Evolutionary conservation across 495 filamentous ascomycete genomes (phyloP).

Genomic region (Aspergillus nanangensis): DNA sequence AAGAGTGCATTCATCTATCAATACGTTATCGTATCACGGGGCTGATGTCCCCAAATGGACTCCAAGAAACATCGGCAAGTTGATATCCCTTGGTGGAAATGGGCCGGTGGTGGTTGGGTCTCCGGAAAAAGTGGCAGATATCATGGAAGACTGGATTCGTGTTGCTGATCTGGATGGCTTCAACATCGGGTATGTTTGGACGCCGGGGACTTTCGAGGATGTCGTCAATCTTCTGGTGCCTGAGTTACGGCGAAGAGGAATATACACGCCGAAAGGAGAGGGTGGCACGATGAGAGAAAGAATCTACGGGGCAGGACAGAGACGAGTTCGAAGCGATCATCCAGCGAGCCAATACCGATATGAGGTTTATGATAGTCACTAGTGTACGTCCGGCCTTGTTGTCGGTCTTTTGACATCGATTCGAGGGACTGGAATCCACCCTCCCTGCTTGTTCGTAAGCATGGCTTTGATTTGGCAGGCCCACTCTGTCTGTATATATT

Average conservation of each 20-base stretch:
- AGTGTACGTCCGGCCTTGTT: too few species aligned
- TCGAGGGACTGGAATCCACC: too few species aligned
- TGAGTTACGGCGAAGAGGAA: background rate
- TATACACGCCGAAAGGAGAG: background rate
- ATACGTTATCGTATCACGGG: constrained; percentile 6
- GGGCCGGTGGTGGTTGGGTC: constrained; percentile 5
- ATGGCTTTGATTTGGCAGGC: too few species aligned
- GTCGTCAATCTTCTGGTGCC: background rate
- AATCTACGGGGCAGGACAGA: background rate
- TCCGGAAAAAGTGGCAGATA: constrained; percentile 39
- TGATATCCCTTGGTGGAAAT: constrained; percentile 4
- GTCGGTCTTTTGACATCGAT: too few species aligned
- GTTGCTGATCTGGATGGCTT: constrained; percentile 11
- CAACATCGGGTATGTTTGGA: background rate
- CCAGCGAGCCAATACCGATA: too few species aligned
- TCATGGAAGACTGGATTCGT: constrained; percentile 38
- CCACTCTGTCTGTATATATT: too few species aligned
- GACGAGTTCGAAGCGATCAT: background rate
- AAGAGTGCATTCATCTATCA: constrained; percentile 4
- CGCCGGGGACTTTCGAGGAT: background rate
- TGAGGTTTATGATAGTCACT: too few species aligned
- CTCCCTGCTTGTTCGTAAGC: too few species aligned
- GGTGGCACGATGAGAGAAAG: background rate
- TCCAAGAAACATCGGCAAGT: constrained; percentile 1
- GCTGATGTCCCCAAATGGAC: constrained; percentile 10